Conservation (phyloP, 225 moss, liverwort and hornwort species). For the Neckera pumila region DNA sequence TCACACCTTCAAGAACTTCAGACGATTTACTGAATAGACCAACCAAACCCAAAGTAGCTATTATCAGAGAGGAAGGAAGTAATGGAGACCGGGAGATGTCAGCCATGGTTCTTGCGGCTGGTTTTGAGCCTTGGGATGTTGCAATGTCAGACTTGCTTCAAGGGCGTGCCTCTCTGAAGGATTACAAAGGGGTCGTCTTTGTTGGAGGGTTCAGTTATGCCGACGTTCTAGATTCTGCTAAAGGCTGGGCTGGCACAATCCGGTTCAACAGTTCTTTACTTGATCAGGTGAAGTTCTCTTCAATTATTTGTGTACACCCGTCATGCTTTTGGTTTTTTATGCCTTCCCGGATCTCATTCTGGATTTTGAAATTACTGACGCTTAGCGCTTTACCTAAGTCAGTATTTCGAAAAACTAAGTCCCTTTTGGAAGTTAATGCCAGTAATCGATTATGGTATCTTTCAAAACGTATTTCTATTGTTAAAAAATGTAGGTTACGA, state of each 20-base stretch:
- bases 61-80: conserved; percentile 96
- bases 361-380: neutral
- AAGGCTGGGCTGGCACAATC: conserved; percentile 99
- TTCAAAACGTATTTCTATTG: neutral
- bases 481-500: neutral
- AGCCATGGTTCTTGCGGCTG: conserved; percentile 83
- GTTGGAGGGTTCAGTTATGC: conserved; percentile 98
- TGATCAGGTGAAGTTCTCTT: conserved; percentile 44
- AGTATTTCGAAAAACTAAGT: neutral
- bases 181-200: conserved; percentile 74
- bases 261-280: conserved; percentile 67
- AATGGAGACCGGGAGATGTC: conserved; percentile 98
- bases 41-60: conserved; percentile 77
- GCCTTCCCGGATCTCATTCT: neutral
- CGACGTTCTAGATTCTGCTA: conserved; percentile 95
- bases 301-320: neutral
- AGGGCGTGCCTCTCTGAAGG: conserved; percentile 45
- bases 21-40: conserved; percentile 37
- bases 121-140: conserved; percentile 98
- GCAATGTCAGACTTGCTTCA: conserved; percentile 88
- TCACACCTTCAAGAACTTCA: conserved; percentile 54
- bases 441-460: neutral
- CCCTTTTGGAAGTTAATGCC: neutral
- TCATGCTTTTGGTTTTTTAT: neutral
- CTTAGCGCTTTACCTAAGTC: neutral